These are phyloP conservation scores for Jamesozyma spencerorum DNA, from an alignment of 805 yeast genomes.

Conservation along the genomic window DNA sequence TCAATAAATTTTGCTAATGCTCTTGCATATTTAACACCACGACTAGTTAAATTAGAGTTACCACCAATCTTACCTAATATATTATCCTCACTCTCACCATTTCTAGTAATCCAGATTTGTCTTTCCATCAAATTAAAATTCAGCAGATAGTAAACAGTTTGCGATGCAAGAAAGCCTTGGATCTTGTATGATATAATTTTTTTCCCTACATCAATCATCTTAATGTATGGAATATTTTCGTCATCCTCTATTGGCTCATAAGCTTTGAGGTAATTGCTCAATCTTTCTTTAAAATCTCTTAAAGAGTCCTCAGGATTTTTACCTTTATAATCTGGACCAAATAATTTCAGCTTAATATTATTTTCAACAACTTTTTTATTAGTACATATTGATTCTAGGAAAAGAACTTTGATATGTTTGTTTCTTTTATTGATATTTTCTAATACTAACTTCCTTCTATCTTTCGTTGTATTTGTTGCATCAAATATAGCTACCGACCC, in stretches of 20 bases:
- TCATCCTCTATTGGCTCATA: constrained; percentile 83
- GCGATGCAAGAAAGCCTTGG: constrained; percentile 82
- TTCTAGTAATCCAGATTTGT: constrained; percentile 91
- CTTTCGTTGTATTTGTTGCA: constrained; percentile 69
- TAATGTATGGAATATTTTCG: constrained; percentile 72
- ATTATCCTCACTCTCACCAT: constrained; percentile 87
- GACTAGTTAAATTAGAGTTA: constrained; percentile 66
- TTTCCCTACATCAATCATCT: constrained; percentile 93
- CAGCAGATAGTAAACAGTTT: constrained; percentile 79
- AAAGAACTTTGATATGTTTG: constrained; percentile 66
- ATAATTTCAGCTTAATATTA: constrained; percentile 73
- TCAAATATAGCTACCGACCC: constrained; percentile 92
- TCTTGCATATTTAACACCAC: constrained; percentile 67
- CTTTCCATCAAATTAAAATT: constrained; percentile 83
- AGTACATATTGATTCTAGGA: constrained; percentile 79
- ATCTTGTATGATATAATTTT: constrained; percentile 89
- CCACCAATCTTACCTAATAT: constrained; percentile 86
- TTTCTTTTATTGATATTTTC: constrained; percentile 47
- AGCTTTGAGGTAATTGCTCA: constrained; percentile 76
- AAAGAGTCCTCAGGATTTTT: constrained; percentile 79
- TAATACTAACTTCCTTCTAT: constrained; percentile 51
- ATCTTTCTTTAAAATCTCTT: constrained; percentile 70
- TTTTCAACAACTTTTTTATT: constrained; percentile 71
- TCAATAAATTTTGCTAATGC: constrained; percentile 70
- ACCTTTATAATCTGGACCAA: constrained; percentile 85